Base-by-base conservation (phyloP, 2,329 filamentous ascomycete genomes). In the Trichophyton rubrum region DNA sequence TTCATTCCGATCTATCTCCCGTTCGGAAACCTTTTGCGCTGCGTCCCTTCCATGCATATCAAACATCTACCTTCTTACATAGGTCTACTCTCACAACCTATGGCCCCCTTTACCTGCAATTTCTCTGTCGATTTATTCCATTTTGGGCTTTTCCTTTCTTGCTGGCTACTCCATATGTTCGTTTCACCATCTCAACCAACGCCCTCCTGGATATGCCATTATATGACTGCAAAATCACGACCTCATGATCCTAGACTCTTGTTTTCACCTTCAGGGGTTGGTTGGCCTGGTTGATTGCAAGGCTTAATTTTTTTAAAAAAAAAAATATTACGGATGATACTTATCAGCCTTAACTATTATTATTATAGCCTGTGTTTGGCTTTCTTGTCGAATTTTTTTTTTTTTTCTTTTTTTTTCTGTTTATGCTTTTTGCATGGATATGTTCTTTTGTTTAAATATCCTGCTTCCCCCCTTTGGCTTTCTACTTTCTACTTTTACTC, bases 171-270 rank as follows among this genome's bases (percentile, higher is more conserved):
- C 22, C 20, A 24, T 43, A 43, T 41, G 13, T 57, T 27, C 8
- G 17, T 24, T 41, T 57, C 27, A 20, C 13, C 24, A 55, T 33
- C 33, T n/a, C 51, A 7, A 55, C 27, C 30, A 35, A 55, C 45
- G 11, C 17, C 17, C 27, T 55, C 24, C 27, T 30, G 51, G 51
- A 55, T 38, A 55, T 55, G 51, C 51, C 33, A n/a, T 55, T 55
- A 55, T 35, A 55, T 35, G 51, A 55, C 30, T 9, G 15, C 30
- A 35, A 33, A 33, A 33, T 55, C 30, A 55, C 30, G 51, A 55
- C 30, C 33, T 55, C 27, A 55, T 35, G 51, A 55, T 55, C 15
- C 51, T 55, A 55, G 51, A 55, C 51, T 55, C 51, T 55, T 55
- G 51, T 35, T 55, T 33, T 55, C n/a, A 35, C 51, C 30, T 55